Conservation (phyloP, 2,329 filamentous ascomycete species). For the Pestalotiopsis sp. region DNA sequence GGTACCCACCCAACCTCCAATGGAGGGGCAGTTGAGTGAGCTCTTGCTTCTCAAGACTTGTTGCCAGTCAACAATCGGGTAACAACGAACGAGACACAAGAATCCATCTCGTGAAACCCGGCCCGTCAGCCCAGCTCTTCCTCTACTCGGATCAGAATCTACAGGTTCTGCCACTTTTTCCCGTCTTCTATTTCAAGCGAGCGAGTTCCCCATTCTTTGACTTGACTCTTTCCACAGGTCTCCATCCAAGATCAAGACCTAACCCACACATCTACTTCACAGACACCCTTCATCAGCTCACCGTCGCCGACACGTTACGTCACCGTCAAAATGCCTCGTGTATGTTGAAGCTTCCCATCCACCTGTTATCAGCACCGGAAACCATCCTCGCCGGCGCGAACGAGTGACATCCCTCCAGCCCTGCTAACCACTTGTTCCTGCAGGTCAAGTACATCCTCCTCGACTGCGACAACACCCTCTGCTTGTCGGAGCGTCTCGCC, state of each 20-base stretch:
- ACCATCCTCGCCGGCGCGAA: not conserved
- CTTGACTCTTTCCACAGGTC: not conserved
- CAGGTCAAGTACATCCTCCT: conserved; percentile 63
- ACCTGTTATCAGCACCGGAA: not conserved
- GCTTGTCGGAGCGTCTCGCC: conserved; percentile 72
- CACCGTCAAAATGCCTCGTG: conserved; percentile 31
- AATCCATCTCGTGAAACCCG: not conserved
- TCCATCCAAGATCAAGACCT: not conserved
- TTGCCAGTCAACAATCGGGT: not conserved
- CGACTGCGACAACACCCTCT: conserved; percentile 73
- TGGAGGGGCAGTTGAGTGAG: not conserved
- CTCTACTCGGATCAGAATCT: not conserved
- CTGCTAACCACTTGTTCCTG: conserved; percentile 1
- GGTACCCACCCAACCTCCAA: not conserved
- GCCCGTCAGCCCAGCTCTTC: not conserved
- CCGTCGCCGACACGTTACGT: not conserved
- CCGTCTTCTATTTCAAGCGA: not conserved
- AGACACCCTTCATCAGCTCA: not conserved
- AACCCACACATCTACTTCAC: not conserved
- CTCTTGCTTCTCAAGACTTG: not conserved
- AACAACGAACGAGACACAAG: not conserved
- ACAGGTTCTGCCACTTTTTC: not conserved
- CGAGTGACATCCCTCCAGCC: not conserved
- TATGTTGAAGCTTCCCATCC: conserved; percentile 21
- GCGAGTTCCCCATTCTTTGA: not conserved